These are phyloP conservation scores for Fusarium sp. DNA, from an alignment of 2,329 filamentous ascomycete species.

Conservation along the genomic window DNA sequence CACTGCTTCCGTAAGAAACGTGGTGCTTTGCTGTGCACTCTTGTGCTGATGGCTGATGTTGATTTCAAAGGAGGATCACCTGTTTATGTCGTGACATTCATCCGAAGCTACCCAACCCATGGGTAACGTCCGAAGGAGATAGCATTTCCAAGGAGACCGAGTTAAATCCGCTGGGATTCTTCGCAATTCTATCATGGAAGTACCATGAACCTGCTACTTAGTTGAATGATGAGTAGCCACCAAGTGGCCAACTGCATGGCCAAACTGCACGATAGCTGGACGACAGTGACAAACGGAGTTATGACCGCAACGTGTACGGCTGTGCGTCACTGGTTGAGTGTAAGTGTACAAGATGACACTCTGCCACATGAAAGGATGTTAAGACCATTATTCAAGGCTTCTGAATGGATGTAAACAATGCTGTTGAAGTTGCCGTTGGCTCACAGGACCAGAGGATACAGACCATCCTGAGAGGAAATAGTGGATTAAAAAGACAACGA, in stretches of 20 bases:
- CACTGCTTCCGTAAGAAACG: conserved; percentile 32
- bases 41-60: conserved; percentile 8
- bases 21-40: conserved; percentile 1
- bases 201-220: conserved; percentile 21
- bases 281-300: neutral
- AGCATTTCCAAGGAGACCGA: neutral
- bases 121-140: neutral
- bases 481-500: no score
- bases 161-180: neutral
- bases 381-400: no score
- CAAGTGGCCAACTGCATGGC: neutral
- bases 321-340: neutral
- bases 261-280: neutral
- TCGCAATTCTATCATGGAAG: neutral
- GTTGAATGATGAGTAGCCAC: neutral
- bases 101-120: conserved; percentile 5
- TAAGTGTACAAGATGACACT: no score
- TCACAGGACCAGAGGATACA: no score
- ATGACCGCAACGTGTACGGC: neutral
- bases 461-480: no score
- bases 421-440: no score
- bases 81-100: conserved; percentile 24
- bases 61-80: conserved; percentile 19
- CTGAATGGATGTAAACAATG: no score
- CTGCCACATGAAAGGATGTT: no score